phyloP scores from a whole-genome alignment of 1,284 basidiomycete species.

The Athelia psychrophila region DNA sequence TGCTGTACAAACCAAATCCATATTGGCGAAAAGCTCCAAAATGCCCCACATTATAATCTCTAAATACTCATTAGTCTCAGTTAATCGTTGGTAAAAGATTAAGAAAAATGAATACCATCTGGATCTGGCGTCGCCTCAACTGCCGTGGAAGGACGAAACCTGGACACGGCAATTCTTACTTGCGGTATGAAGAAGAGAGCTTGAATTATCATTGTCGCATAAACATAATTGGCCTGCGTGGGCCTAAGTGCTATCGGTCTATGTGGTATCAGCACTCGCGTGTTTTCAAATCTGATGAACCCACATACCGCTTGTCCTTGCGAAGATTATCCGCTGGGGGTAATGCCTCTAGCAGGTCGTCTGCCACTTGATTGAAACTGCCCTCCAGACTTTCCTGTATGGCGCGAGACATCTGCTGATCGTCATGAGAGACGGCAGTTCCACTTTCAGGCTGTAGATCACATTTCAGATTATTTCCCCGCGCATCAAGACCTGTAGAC shows the following conservation, averaged over 20 bases:
- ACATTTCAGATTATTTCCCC: too few relatives aligned
- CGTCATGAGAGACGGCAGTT: conserved; percentile 41
- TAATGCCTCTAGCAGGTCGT: conserved; percentile 22
- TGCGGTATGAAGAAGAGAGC: conserved; percentile 66
- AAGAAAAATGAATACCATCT: not conserved
- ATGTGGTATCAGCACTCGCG: not conserved
- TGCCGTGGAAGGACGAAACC: conserved; percentile 36
- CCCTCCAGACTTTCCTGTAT: conserved; percentile 59
- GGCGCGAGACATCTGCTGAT: conserved; percentile 58
- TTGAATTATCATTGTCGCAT: conserved; percentile 63
- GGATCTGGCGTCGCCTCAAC: not conserved
- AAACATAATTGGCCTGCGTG: conserved; percentile 43
- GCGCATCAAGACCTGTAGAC: too few relatives aligned
- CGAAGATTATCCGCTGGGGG: conserved; percentile 50
- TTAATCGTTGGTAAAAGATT: not conserved
- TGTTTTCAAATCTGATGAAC: conserved; percentile 5
- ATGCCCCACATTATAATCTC: conserved; percentile 48
- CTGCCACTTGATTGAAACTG: conserved; percentile 21
- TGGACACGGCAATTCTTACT: conserved; percentile 50
- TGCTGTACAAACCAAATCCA: conserved; percentile 47
- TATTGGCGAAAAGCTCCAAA: conserved; percentile 60
- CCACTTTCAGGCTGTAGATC: conserved; percentile 5
- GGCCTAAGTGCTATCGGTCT: conserved; percentile 69
- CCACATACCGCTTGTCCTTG: conserved; percentile 54
- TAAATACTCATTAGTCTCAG: conserved; percentile 13